A percentile compares a stretch with the other conserved stretches of the same genome.
phyloP scores from a whole-genome alignment of 164 flowering plant genomes.

The Protea cynaroides region DNA sequence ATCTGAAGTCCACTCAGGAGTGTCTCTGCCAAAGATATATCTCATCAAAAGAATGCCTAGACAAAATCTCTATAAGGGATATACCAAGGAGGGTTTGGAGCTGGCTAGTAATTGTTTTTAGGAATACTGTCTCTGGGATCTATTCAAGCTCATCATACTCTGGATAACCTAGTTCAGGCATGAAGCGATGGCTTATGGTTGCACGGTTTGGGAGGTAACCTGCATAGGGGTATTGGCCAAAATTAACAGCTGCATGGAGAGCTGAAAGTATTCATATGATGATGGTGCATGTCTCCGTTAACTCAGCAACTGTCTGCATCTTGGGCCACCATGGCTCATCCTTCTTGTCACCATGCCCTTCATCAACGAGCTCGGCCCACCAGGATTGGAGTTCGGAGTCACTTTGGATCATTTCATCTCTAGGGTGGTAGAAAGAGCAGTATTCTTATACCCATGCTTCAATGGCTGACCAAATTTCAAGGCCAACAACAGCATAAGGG shows the following conservation, averaged over 20 bases:
- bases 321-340: slow-evolving; percentile 78
- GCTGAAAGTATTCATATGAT: slow-evolving; percentile 88
- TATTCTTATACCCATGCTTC: slow-evolving; percentile 70
- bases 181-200: slow-evolving; percentile 67
- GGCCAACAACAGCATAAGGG: slow-evolving; percentile 85
- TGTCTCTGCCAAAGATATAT: slow-evolving; percentile 72
- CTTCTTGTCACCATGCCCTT: slow-evolving; percentile 73
- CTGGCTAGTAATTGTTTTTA: slow-evolving; percentile 70
- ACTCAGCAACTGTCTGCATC: slow-evolving; percentile 48
- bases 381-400: slow-evolving; percentile 79
- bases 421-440: slow-evolving; percentile 56
- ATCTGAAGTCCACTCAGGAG: slow-evolving; percentile 62
- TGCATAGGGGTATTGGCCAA: slow-evolving; percentile 81
- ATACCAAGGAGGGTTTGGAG: slow-evolving; percentile 69
- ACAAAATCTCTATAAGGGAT: slow-evolving; percentile 65
- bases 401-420: slow-evolving; percentile 33
- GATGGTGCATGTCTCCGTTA: slow-evolving; percentile 51
- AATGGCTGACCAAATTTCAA: slow-evolving; percentile 81
- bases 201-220: slow-evolving; percentile 90
- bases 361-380: slow-evolving; percentile 71
- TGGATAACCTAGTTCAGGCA: slow-evolving; percentile 68
- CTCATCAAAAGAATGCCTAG: slow-evolving; percentile 75
- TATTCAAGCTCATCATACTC: slow-evolving; percentile 58
- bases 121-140: slow-evolving; percentile 51
- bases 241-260: slow-evolving; percentile 85